Evolutionary conservation across 176 grass and related monocot genomes (phyloP).

Genomic region (Oryza meyeriana): DNA sequence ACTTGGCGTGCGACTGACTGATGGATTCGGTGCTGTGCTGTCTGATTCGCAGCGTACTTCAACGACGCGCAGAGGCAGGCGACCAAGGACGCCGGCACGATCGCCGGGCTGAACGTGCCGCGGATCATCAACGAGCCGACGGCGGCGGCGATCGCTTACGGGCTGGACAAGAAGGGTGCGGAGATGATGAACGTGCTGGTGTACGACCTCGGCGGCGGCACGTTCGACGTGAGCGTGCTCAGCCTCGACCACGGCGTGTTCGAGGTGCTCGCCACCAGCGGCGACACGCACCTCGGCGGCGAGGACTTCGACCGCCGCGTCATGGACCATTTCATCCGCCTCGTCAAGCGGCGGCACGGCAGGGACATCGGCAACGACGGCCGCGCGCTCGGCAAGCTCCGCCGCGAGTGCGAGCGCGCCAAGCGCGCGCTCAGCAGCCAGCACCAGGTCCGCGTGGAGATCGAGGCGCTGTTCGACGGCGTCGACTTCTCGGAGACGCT

Average conservation of each 20-base stretch:
- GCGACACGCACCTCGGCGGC: conserved; percentile 30
- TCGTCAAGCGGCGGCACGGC: neutral
- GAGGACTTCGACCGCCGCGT: conserved; percentile 8
- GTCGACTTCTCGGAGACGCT: conserved; percentile 16
- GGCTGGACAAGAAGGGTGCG: conserved; percentile 22
- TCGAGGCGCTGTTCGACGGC: neutral
- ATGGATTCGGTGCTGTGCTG: too few relatives aligned
- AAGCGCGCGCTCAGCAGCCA: neutral
- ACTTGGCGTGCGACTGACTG: too few relatives aligned
- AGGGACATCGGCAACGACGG: neutral
- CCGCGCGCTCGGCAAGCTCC: neutral
- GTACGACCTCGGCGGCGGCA: conserved; percentile 42
- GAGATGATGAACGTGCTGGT: conserved; percentile 39
- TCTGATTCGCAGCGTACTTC: neutral
- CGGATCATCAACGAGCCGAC: conserved; percentile 38
- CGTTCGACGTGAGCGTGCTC: conserved; percentile 44
- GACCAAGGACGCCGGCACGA: neutral
- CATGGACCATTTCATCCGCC: neutral
- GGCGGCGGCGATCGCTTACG: conserved; percentile 33
- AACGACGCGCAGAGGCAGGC: conserved; percentile 23
- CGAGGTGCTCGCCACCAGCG: conserved; percentile 35
- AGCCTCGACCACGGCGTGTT: conserved; percentile 38
- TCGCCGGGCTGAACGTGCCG: conserved; percentile 37
- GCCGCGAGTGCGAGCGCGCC: conserved; percentile 7
- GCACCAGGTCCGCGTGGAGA: conserved; percentile 9